Base-by-base conservation (phyloP, 2,329 filamentous ascomycete species). In the Epichloe uncinata region DNA sequence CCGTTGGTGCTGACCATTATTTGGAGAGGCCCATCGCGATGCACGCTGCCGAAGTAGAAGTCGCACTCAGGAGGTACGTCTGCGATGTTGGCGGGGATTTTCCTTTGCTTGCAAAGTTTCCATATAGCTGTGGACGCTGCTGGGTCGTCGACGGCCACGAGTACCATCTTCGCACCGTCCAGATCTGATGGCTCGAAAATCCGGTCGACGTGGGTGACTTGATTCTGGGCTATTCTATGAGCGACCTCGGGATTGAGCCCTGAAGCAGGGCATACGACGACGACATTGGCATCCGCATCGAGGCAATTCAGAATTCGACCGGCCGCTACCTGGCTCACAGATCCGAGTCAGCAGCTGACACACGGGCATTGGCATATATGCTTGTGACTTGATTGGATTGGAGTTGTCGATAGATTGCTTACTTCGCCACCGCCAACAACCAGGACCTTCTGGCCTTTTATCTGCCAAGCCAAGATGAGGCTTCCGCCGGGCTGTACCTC, bases 1-100 rank as follows among this genome's bases (percentile, higher is more conserved):
- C 93, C 93, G 65, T 97, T 98, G 36, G 93, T 98, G 70, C 87
- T 94, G 58, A 98, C 91, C 93, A 98, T 98, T 61, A 98, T 84
- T 72, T 98, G 93, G 53, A 98, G 69, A 5, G 93, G 93, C 0
- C 93, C 93, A 65, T 98, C 93, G 47, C 93, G 84, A 69, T 98
- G 87, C 38, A 96, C 84, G 64, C 86, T 93, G 54, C 93, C 93
- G 70, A 98, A 98, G 74, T 96, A 98, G 64, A 98, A 98, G 63
- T 98, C 93, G 68, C 93, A 98, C 66, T 98, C 93, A 0, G 88
- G 79, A 0, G 93, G 93, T 3, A 98, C 93, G 64, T 98, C 93
- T 57, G 93, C 93, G 57, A 98, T 95, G 67, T 98, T 98, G 51
- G 89, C 90, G 5, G 89, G 81, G 56, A 97, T 86, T 53, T 81